Conservation (phyloP, 257 asterid genomes). For the Solanum pinnatisectum region DNA sequence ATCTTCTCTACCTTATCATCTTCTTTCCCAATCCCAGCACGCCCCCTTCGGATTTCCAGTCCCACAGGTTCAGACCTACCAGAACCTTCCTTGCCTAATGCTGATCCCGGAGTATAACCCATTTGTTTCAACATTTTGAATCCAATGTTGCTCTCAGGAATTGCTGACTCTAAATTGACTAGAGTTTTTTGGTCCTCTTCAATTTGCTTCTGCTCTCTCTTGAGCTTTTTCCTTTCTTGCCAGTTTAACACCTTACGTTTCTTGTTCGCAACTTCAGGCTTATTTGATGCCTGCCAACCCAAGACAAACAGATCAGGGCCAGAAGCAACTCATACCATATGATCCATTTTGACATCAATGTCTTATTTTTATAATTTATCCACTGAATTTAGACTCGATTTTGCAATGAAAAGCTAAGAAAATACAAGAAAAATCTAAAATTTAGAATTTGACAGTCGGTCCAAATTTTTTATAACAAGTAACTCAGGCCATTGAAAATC, state of each 20-base stretch:
- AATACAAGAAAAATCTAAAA: background rate
- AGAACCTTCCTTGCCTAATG: slow-evolving; percentile 80
- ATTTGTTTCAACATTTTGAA: slow-evolving; percentile 85
- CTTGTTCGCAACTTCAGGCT: slow-evolving; percentile 17
- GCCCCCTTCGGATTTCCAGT: slow-evolving; percentile 74
- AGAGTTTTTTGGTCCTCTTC: slow-evolving; percentile 70
- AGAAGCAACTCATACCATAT: background rate
- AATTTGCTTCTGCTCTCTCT: slow-evolving; percentile 51
- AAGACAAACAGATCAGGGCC: background rate
- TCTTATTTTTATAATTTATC: background rate
- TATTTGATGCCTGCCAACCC: slow-evolving; percentile 32
- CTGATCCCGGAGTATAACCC: slow-evolving; percentile 93
- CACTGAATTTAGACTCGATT: background rate
- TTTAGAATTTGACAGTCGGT: background rate
- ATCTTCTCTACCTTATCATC: slow-evolving; percentile 52
- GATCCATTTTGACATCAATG: background rate
- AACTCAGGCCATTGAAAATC: background rate
- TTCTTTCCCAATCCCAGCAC: slow-evolving; percentile 85
- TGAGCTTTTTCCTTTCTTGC: slow-evolving; percentile 60
- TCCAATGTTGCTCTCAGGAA: slow-evolving; percentile 89
- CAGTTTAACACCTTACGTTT: slow-evolving; percentile 45
- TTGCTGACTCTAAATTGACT: slow-evolving; percentile 56
- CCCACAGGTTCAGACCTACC: slow-evolving; percentile 71
- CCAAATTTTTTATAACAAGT: background rate
- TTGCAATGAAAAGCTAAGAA: background rate